Conservation (phyloP, 2,329 filamentous ascomycete genomes). For the Xylariaceae sp. region DNA sequence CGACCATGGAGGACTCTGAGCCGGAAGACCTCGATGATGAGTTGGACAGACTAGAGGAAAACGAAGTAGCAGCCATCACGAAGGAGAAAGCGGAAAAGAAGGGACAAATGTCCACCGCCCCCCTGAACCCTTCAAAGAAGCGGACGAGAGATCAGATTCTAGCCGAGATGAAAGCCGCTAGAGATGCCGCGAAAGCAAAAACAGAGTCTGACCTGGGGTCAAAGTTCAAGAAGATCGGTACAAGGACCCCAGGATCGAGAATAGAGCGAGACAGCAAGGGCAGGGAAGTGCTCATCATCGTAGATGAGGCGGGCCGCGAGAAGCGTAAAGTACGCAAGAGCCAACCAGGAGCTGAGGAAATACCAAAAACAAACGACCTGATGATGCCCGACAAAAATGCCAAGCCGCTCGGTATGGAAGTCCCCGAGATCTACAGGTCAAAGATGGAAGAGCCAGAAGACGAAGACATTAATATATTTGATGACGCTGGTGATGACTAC, state of each 20-base stretch:
- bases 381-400: conserved; percentile 57
- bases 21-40: conserved; percentile 65
- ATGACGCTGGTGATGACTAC: conserved; percentile 67
- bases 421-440: conserved; percentile 61
- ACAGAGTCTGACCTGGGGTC: conserved; percentile 56
- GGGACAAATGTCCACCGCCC: conserved; percentile 59
- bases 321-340: conserved; percentile 65
- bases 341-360: conserved; percentile 40
- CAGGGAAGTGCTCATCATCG: conserved; percentile 65
- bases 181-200: conserved; percentile 60
- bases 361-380: conserved; percentile 45
- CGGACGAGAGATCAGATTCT: conserved; percentile 68
- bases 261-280: conserved; percentile 65
- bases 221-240: conserved; percentile 68
- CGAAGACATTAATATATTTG: conserved; percentile 67
- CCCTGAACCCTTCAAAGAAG: conserved; percentile 60
- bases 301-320: conserved; percentile 68
- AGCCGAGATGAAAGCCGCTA: conserved; percentile 66
- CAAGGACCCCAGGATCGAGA: conserved; percentile 55
- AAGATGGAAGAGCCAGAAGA: conserved; percentile 53
- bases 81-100: conserved; percentile 61
- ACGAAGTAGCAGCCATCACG: conserved; percentile 55
- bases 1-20: conserved; percentile 34
- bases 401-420: conserved; percentile 66
- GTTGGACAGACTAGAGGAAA: conserved; percentile 60